These are phyloP conservation scores for Termitomyces heimii DNA, from an alignment of 768 basidiomycete genomes.

Conservation along the genomic window DNA sequence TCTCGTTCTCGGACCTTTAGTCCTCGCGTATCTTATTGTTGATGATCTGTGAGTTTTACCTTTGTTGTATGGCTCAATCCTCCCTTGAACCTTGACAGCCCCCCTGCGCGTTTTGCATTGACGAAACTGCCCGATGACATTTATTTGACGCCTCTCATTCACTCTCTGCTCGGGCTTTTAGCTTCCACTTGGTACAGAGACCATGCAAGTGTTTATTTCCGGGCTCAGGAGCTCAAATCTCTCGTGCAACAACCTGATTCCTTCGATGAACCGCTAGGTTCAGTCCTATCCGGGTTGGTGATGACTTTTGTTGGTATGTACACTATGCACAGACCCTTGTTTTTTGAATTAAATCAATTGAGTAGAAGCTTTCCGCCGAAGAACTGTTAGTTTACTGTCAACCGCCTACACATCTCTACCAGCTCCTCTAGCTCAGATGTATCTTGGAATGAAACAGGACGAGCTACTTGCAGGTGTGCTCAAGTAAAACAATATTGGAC, in stretches of 20 bases:
- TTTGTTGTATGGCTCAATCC: not conserved
- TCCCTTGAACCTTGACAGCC: constrained; percentile 27
- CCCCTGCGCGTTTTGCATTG: constrained; percentile 55
- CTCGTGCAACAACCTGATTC: constrained; percentile 39
- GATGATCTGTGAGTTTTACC: constrained; percentile 45
- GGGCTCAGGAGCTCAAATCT: constrained; percentile 34
- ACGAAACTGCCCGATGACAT: constrained; percentile 48
- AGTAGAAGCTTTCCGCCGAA: constrained; percentile 52
- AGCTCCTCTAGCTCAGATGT: constrained; percentile 44
- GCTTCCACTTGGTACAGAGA: constrained; percentile 48
- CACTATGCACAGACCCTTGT: not conserved
- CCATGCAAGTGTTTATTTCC: constrained; percentile 49
- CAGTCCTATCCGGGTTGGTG: constrained; percentile 38
- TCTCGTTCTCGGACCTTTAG: constrained; percentile 51
- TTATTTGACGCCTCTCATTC: constrained; percentile 35
- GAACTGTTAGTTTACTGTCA: constrained; percentile 50
- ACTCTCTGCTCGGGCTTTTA: constrained; percentile 40
- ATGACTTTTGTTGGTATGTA: constrained; percentile 48
- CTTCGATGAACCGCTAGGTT: constrained; percentile 37
- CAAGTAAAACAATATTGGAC: not conserved
- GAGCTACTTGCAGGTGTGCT: constrained; percentile 32
- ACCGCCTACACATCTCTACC: constrained; percentile 64
- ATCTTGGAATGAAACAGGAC: constrained; percentile 44
- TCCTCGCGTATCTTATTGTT: constrained; percentile 57
- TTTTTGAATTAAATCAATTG: not conserved